Percentiles rank a stretch among this genome's conserved stretches.
These are phyloP conservation scores for Hanseniaspora meyeri DNA, from an alignment of 805 yeast genomes.

Conservation along the genomic window DNA sequence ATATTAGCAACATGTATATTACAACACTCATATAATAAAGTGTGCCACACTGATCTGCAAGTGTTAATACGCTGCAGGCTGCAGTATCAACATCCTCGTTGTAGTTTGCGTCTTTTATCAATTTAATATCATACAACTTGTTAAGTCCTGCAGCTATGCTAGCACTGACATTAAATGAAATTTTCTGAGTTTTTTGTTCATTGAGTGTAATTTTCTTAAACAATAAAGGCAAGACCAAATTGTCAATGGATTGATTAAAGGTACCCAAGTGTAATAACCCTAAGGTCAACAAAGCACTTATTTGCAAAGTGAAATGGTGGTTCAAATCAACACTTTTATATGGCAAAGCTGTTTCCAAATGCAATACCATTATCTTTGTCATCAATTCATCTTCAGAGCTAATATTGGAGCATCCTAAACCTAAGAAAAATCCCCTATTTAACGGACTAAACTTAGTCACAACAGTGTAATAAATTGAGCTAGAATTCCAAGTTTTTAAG, in stretches of 20 bases:
- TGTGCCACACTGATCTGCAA: constrained; percentile 25
- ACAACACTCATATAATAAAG: constrained; percentile 45
- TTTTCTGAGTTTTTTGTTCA: constrained; percentile 48
- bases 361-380: constrained; percentile 85
- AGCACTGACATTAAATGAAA: constrained; percentile 74
- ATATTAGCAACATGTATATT: constrained; percentile 62
- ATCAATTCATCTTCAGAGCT: constrained; percentile 78
- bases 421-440: constrained; percentile 75
- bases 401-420: constrained; percentile 79
- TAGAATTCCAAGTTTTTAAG: constrained; percentile 76
- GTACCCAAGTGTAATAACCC: constrained; percentile 71
- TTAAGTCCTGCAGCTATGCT: constrained; percentile 81
- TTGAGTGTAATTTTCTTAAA: constrained; percentile 38
- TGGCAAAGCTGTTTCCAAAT: constrained; percentile 82
- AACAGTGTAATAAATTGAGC: constrained; percentile 61
- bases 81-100: not conserved
- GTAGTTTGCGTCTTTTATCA: constrained; percentile 32
- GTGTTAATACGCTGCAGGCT: not conserved
- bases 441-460: constrained; percentile 80
- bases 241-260: constrained; percentile 78
- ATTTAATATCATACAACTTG: constrained; percentile 46
- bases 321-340: constrained; percentile 69
- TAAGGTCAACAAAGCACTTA: constrained; percentile 83
- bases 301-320: constrained; percentile 69
- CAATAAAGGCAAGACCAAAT: constrained; percentile 59